Conservation (phyloP, 768 basidiomycete genomes). For the Mycena olivaceomarginata region DNA sequence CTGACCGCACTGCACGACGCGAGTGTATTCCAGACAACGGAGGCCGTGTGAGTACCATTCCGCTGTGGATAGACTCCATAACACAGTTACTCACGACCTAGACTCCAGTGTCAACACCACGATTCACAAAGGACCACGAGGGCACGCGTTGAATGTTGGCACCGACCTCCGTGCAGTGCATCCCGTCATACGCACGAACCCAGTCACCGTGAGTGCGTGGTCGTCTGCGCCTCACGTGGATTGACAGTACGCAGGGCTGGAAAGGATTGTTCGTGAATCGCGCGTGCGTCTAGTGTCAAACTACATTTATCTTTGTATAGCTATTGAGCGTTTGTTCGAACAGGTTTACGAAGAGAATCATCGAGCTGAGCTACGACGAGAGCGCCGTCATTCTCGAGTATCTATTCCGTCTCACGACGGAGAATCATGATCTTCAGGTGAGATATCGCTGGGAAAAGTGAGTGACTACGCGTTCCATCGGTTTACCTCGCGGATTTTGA, state of each 20-base stretch:
- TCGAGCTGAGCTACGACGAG: constrained; percentile 60
- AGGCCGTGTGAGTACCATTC: neutral
- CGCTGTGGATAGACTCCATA: neutral
- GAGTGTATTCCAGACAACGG: constrained; percentile 6
- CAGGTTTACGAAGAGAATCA: constrained; percentile 62
- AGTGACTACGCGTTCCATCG: constrained; percentile 13
- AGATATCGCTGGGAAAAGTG: constrained; percentile 57
- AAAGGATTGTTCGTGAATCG: constrained; percentile 62
- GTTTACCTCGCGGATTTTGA: constrained; percentile 15
- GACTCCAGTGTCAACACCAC: constrained; percentile 4
- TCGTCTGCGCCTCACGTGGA: constrained; percentile 6
- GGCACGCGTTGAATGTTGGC: constrained; percentile 25
- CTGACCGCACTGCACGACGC: constrained; percentile 64
- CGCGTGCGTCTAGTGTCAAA: constrained; percentile 29
- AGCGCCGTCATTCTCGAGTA: constrained; percentile 58
- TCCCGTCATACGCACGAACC: constrained; percentile 59
- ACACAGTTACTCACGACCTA: neutral
- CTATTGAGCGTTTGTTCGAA: constrained; percentile 26
- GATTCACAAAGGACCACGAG: constrained; percentile 3
- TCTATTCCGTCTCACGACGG: constrained; percentile 58
- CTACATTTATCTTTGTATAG: constrained; percentile 1
- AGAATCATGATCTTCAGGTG: constrained; percentile 66
- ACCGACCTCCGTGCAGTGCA: constrained; percentile 6
- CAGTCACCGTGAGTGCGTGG: constrained; percentile 53
- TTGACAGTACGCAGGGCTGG: constrained; percentile 51